Base-by-base conservation (phyloP, 441 rosid species). In the Pelargonium citronellum region DNA sequence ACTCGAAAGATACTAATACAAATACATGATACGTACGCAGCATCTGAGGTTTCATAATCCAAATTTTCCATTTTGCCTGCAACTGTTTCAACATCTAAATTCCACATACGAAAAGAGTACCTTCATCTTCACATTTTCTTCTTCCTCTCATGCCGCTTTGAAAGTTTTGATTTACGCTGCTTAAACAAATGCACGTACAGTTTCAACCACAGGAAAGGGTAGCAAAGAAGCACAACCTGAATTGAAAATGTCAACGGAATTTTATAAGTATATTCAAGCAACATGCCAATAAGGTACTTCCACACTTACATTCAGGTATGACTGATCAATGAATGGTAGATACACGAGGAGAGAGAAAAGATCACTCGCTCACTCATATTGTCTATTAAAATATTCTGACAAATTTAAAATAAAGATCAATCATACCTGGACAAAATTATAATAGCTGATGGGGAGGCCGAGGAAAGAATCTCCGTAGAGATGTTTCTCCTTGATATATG, bases 201-300 rank as follows among this genome's bases (percentile, higher is more conserved):
- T 67, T 83, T 89, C 73, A 87, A 69, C 92, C 91, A 91, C 64
- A 82, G 82, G 77, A 91, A 83, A 2, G 98, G 98, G 69, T 93
- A 93, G 66, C 80, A 44, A 67, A 88, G 60, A 73, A 93, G 86
- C 43, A 83, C 15, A 71, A 55, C 92, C 98, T 91, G 87, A 47
- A 39, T 9, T 53, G 63, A 44, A 78, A 67, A 70, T 64, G 68
- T 53, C 62, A 73, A 69, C 65, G 66, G 22, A 70, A 41, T 51
- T 58, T 65, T 44, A 46, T 16, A 47, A 24, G 15, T 5, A 19
- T 7, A 3, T 13, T 12, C 24, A 11, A n/a, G 24, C 24, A 30
- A n/a, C 24, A 27, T 39, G 22, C 9, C 0, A 41, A 60, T 5
- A 71, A 72, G 16, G 65, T 30, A 53, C 7, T 37, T 66, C 15